These are phyloP conservation scores for Coniferiporia sulphurascens DNA, from an alignment of 1,284 basidiomycete genomes.

Conservation along the genomic window DNA sequence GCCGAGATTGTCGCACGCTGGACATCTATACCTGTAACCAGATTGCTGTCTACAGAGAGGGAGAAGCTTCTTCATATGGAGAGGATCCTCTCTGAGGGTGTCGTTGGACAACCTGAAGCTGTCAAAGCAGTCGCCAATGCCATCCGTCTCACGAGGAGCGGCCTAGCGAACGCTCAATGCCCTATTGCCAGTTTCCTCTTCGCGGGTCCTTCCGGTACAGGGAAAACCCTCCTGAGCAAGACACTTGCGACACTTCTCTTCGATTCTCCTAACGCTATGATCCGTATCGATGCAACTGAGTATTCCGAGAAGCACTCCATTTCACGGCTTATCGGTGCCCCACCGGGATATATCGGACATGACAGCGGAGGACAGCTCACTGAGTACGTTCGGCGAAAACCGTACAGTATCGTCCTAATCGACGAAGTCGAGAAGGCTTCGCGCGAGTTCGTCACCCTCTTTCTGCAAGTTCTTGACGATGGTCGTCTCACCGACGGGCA, in stretches of 20 bases:
- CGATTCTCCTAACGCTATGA: constrained; percentile 87
- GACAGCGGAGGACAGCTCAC: constrained; percentile 89
- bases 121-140: constrained; percentile 89
- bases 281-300: constrained; percentile 88
- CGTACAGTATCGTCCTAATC: constrained; percentile 77
- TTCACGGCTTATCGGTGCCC: constrained; percentile 84
- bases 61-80: constrained; percentile 84
- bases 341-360: constrained; percentile 90
- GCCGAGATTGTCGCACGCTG: constrained; percentile 86
- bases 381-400: constrained; percentile 86
- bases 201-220: constrained; percentile 89
- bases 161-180: constrained; percentile 75
- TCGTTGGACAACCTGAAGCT: constrained; percentile 89
- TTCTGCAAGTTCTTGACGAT: constrained; percentile 94
- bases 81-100: constrained; percentile 56
- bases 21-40: constrained; percentile 89
- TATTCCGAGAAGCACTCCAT: constrained; percentile 95
- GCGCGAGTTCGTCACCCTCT: constrained; percentile 85
- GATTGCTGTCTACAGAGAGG: constrained; percentile 85
- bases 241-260: constrained; percentile 88
- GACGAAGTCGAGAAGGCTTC: constrained; percentile 91
- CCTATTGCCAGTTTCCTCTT: constrained; percentile 94
- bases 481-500: constrained; percentile 91
- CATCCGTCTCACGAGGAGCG: constrained; percentile 86
- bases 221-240: constrained; percentile 86